Evolutionary conservation across 192 early-diverging fungal species (phyloP).

Genomic region (Funneliformis mosseae): DNA sequence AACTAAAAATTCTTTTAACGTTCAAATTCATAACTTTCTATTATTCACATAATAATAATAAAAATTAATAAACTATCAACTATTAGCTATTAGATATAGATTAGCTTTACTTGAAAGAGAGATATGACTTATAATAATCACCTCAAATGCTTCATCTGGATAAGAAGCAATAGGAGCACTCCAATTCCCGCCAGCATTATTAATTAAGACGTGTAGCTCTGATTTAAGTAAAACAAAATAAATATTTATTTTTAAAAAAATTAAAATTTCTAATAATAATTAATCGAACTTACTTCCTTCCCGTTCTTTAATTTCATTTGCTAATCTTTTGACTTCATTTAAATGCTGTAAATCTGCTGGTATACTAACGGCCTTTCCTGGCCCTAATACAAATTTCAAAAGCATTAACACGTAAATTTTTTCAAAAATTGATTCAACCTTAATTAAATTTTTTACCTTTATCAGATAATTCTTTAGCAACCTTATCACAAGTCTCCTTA

Average conservation of each 20-base stretch:
- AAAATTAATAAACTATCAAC: not conserved
- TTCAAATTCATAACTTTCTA: slow-evolving; percentile 34
- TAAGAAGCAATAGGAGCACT: slow-evolving; percentile 4
- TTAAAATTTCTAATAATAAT: not conserved
- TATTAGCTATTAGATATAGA: not conserved
- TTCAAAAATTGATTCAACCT: no score
- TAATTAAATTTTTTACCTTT: not conserved
- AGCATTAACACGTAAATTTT: not conserved
- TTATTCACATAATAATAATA: not conserved
- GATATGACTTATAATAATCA: not conserved
- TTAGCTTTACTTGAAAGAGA: not conserved
- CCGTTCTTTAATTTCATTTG: slow-evolving; percentile 45
- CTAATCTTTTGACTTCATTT: slow-evolving; percentile 39
- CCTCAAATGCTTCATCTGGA: slow-evolving; percentile 28
- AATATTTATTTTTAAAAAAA: not conserved
- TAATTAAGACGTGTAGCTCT: slow-evolving; percentile 82
- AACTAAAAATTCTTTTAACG: slow-evolving; percentile 25
- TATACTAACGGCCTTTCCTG: slow-evolving; percentile 70
- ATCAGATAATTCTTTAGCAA: slow-evolving; percentile 20
- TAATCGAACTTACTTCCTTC: slow-evolving; percentile 38
- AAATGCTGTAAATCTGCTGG: slow-evolving; percentile 63
- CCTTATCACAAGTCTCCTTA: slow-evolving; percentile 8
- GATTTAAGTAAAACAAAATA: not conserved
- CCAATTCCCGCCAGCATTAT: slow-evolving; percentile 76
- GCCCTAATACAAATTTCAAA: slow-evolving; percentile 44